These are phyloP conservation scores for Tetracladium maxilliforme DNA, from an alignment of 2,329 filamentous ascomycete genomes.

Conservation along the genomic window DNA sequence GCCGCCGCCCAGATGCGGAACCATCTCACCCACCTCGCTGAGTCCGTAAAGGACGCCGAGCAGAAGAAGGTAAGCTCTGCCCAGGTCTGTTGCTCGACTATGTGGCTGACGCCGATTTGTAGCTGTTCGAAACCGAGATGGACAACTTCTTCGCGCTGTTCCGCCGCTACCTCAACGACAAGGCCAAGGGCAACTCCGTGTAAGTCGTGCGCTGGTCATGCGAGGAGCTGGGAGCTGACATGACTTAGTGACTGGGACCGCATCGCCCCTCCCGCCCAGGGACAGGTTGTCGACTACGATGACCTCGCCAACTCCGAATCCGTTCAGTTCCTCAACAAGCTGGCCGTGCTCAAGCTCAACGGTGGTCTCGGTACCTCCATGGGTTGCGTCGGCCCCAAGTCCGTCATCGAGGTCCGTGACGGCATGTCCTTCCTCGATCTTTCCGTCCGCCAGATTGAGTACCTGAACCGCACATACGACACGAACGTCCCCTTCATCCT, in stretches of 20 bases:
- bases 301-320: constrained; percentile 80
- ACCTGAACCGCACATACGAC: constrained; percentile 94
- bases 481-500: constrained; percentile 97
- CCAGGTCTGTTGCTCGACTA: not conserved
- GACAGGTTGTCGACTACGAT: constrained; percentile 91
- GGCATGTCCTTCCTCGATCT: constrained; percentile 99
- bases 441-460: constrained; percentile 97
- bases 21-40: constrained; percentile 79
- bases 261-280: constrained; percentile 82
- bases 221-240: not conserved
- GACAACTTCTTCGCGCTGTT: constrained; percentile 99
- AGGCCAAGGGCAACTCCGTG: constrained; percentile 91
- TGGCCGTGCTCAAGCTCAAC: constrained; percentile 97
- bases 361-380: constrained; percentile 98
- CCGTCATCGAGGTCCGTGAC: constrained; percentile 97
- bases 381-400: constrained; percentile 98
- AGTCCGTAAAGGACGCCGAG: constrained; percentile 71
- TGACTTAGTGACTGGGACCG: constrained; percentile 75
- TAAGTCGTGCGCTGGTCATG: constrained; percentile 23
- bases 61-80: constrained; percentile 59
- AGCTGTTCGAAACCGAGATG: constrained; percentile 98
- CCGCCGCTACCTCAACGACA: constrained; percentile 95
- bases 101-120: constrained; percentile 5
- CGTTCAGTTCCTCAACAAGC: constrained; percentile 89
- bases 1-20: constrained; percentile 99